Conservation (phyloP, 2,329 filamentous ascomycete genomes). For the Exophiala oligosperma region DNA sequence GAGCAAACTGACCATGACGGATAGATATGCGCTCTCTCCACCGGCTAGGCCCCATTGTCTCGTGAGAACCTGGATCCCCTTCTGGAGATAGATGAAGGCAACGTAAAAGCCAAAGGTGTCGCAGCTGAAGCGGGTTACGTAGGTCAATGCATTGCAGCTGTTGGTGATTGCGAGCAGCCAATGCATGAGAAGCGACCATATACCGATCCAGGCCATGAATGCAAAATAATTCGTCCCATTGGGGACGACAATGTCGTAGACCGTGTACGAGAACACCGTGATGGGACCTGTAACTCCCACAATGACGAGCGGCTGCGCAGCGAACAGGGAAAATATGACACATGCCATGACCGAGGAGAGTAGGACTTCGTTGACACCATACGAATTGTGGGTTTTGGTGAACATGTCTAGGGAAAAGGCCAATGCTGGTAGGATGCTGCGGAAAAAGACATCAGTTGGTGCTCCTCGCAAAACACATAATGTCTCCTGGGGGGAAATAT, state of each 20-base stretch:
- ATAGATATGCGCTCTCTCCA: conserved; percentile 70
- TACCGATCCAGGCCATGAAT: conserved; percentile 90
- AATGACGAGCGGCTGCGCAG: conserved; percentile 84
- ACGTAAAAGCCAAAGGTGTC: conserved; percentile 95
- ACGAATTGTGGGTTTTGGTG: conserved; percentile 78
- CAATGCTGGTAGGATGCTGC: conserved; percentile 78
- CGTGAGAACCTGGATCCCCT: conserved; percentile 81
- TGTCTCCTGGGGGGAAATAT: no score
- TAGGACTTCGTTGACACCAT: conserved; percentile 90
- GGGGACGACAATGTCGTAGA: conserved; percentile 81
- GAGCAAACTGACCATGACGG: conserved; percentile 71
- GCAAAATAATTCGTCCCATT: conserved; percentile 78
- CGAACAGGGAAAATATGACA: conserved; percentile 75
- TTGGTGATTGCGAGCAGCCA: conserved; percentile 82
- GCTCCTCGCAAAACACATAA: neutral
- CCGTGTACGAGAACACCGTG: conserved; percentile 91
- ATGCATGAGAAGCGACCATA: conserved; percentile 84
- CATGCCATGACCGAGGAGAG: conserved; percentile 79
- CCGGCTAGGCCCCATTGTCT: conserved; percentile 64
- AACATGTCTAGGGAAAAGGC: conserved; percentile 95
- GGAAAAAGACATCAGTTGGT: neutral
- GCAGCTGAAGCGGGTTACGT: conserved; percentile 87
- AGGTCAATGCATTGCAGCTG: conserved; percentile 82
- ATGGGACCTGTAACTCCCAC: conserved; percentile 91
- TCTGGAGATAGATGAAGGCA: conserved; percentile 87